phyloP scores from a whole-genome alignment of 306 rosid species.

The Sechiopsis laciniata region DNA sequence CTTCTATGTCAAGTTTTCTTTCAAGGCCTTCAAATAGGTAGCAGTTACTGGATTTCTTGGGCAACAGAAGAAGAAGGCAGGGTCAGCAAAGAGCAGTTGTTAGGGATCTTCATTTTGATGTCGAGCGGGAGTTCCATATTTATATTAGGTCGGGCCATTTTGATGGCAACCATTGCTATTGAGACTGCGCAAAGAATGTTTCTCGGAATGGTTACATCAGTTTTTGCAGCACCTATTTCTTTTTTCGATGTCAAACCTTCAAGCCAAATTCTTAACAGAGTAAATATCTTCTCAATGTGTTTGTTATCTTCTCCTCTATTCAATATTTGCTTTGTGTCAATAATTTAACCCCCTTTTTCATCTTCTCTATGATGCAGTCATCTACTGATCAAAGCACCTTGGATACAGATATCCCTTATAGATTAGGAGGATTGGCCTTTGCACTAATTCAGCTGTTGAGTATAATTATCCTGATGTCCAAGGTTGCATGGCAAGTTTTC shows the following conservation, averaged over 20 bases:
- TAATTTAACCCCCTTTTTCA: background rate
- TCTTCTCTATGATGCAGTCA: slow-evolving; percentile 40
- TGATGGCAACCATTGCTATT: slow-evolving; percentile 62
- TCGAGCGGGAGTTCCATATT: slow-evolving; percentile 79
- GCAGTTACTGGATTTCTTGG: slow-evolving; percentile 97
- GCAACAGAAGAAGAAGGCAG: slow-evolving; percentile 51
- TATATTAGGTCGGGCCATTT: slow-evolving; percentile 72
- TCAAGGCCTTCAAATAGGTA: slow-evolving; percentile 78
- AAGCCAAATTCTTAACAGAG: slow-evolving; percentile 79
- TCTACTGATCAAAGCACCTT: slow-evolving; percentile 85
- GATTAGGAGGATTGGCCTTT: slow-evolving; percentile 86
- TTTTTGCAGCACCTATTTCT: slow-evolving; percentile 74
- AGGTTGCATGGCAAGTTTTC: slow-evolving; percentile 74
- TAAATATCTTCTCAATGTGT: slow-evolving; percentile 27
- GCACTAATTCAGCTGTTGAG: slow-evolving; percentile 77
- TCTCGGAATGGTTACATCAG: slow-evolving; percentile 60
- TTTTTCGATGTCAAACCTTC: slow-evolving; percentile 84
- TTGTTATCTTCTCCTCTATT: slow-evolving; percentile 15
- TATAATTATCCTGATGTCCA: slow-evolving; percentile 65
- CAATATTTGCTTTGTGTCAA: slow-evolving; percentile 2
- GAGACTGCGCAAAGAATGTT: slow-evolving; percentile 75
- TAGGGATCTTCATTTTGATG: slow-evolving; percentile 50
- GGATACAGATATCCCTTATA: slow-evolving; percentile 74
- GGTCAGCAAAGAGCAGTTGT: slow-evolving; percentile 40
- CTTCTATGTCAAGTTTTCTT: slow-evolving; percentile 79